phyloP scores from a whole-genome alignment of 306 rosid species.

The Lathyrus tuberosus region DNA sequence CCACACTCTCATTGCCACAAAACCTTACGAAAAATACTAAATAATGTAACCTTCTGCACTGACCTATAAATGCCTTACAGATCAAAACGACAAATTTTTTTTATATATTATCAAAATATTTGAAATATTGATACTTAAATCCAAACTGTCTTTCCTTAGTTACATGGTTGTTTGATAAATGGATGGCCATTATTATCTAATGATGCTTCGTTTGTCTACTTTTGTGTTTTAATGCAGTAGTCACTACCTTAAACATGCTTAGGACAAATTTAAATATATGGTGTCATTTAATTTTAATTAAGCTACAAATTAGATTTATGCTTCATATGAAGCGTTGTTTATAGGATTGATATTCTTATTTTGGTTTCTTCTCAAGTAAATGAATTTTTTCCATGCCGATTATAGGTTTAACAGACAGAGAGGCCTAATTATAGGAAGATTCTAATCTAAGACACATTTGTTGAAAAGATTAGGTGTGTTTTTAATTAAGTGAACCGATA shows the following conservation, averaged over 20 bases:
- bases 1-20: slow-evolving; percentile 41
- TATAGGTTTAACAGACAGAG: too few relatives aligned
- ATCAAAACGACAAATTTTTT: slow-evolving; percentile 35
- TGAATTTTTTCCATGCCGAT: neutral
- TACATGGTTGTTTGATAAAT: slow-evolving; percentile 38
- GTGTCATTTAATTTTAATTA: slow-evolving; percentile 7
- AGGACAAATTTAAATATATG: neutral
- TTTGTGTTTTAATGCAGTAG: slow-evolving; percentile 33
- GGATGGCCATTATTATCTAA: slow-evolving; percentile 42
- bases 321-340: neutral
- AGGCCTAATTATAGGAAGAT: too few relatives aligned
- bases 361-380: neutral
- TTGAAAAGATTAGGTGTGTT: too few relatives aligned
- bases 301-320: slow-evolving; percentile 22
- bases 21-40: slow-evolving; percentile 36
- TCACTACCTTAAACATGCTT: slow-evolving; percentile 44
- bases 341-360: neutral
- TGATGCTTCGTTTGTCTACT: slow-evolving; percentile 37
- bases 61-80: slow-evolving; percentile 45
- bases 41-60: slow-evolving; percentile 31
- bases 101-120: slow-evolving; percentile 7
- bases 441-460: too few relatives aligned
- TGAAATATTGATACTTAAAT: slow-evolving; percentile 3
- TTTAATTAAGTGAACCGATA: too few relatives aligned
- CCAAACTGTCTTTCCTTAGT: slow-evolving; percentile 29